Base-by-base conservation (phyloP, 2,329 filamentous ascomycete species). In the Zymoseptoria tritici region DNA sequence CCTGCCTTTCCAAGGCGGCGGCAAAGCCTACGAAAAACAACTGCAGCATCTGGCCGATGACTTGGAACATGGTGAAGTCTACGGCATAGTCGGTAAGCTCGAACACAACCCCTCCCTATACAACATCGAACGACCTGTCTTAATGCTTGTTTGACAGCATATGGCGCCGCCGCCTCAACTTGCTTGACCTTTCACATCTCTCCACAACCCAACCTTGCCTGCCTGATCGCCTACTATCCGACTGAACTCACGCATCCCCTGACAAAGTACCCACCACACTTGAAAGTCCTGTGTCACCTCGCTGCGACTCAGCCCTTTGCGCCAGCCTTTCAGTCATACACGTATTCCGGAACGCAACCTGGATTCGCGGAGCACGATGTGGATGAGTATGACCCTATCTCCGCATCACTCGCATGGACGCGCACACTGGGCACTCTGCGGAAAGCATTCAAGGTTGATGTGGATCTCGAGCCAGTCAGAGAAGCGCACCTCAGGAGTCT, bases 211-310 rank as follows among this genome's bases (percentile, higher is more conserved):
- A 73, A 75, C 57, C 72, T 74, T 61, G 70, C 68, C 57, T 74
- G 75, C 0, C 69, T 79, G 4, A 67, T 78, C 24, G 72, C 72
- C 2, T 79, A 77, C 66, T 80, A 79, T 60, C 77, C 77, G 0
- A 67, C 72, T 4, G 29, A 66, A 5, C 66, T 79, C 13, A 73
- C 74, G 0, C 68, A 64, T 6, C 72, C 75, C 1, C 74, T 72
- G 49, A 66, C 67, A 3, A 75, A 71, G 54, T 78, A 74, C 55
- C 76, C 76, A 0, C 66, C 68, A 1, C 68, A 74, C 20, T 64
- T 77, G 21, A 62, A 72, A n/a, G 61, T 77, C 6, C 67, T 74
- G 49, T 66, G 76, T 11, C 78, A 80, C 58, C 67, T 79, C 7
- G 74, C 77, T 1, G 73, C 70, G 1, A 64, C 68, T 6, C 77